A percentile compares a stretch with the other conserved stretches of the same genome.
These are phyloP conservation scores for Pichia rugopelliculosa DNA, from an alignment of 805 yeast species.

Conservation along the genomic window DNA sequence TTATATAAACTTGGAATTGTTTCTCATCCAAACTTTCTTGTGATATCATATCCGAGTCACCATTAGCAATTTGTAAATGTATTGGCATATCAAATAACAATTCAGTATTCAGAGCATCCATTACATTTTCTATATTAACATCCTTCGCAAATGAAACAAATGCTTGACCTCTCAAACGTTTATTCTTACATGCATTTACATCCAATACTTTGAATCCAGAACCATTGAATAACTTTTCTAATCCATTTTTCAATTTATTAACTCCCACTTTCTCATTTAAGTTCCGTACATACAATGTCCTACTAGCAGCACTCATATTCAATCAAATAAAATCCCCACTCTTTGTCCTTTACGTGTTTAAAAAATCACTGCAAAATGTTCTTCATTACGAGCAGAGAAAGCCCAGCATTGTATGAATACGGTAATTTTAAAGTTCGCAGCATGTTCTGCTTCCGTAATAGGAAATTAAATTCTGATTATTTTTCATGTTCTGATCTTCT, in stretches of 20 bases:
- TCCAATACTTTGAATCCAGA: constrained; percentile 39
- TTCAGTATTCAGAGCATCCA: constrained; percentile 34
- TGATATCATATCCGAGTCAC: constrained; percentile 36
- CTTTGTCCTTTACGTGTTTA: too few relatives aligned
- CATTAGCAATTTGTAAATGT: constrained; percentile 36
- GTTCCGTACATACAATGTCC: constrained; percentile 44
- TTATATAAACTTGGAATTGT: constrained; percentile 13
- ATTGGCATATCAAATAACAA: constrained; percentile 42
- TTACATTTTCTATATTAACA: constrained; percentile 39
- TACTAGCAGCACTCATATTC: background rate
- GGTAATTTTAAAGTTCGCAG: background rate
- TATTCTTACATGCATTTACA: constrained; percentile 49
- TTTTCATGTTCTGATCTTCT: background rate
- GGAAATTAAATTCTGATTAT: background rate
- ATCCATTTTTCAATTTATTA: constrained; percentile 38
- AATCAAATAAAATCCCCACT: too few relatives aligned
- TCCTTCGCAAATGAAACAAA: constrained; percentile 49
- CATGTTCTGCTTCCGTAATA: background rate
- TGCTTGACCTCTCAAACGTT: constrained; percentile 78
- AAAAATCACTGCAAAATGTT: too few relatives aligned
- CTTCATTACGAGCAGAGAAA: background rate
- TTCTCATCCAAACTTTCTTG: constrained; percentile 8
- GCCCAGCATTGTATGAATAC: background rate
- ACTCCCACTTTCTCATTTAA: constrained; percentile 61
- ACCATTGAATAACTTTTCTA: constrained; percentile 38